Evolutionary conservation across 371 early-diverging fungal genomes (phyloP), one percentile per base, ranked within the genome.

Genomic region (Smittium mucronatum): DNA sequence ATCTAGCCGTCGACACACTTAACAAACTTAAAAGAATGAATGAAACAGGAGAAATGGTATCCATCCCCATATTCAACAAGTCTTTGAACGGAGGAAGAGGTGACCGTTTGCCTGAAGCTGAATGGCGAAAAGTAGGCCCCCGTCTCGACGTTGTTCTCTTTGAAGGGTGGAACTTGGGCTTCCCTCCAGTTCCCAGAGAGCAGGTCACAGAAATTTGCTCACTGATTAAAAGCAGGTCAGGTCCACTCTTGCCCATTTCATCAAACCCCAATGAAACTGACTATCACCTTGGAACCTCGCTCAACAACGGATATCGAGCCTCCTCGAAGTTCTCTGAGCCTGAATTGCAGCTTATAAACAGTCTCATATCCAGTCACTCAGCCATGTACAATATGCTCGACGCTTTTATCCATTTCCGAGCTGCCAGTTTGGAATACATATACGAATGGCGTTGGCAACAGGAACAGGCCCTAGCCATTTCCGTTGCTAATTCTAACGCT

Each of bases 101-200:
- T 0, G 96, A 97, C 69, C 86, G 93, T 16, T 33, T 81, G 5
- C 83, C 84, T 0, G n/a, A 16, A 17, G 47, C 70, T 0, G 63
- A 84, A 30, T 94, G 93, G 94, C 75, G 73, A 2, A 61, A 30
- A 2, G 80, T 81, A 0, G 78, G 76, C 0, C 66, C 74, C 28
- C 90, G 92, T 0, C 71, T 88, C 36, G 88, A 94, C 71, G 83
- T 95, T 30, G 81, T 97, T 2, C 70, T 97, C 32, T 88, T 95
- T 71, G 97, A 97, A 77, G 97, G 97, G 0, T 97, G 97, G 95
- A 89, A 86, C 70, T 74, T 93, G 25, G 97, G 96, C 0, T 97
- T 94, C 75, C 87, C 85, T 32, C 76, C 88, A 0, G 75, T 91
- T 26, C 71, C 74, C 21, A 67, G 75, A 0, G 57, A 71, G 2